These are phyloP conservation scores for Calonectria crousiana DNA, from an alignment of 2,329 filamentous ascomycete genomes.

Conservation along the genomic window DNA sequence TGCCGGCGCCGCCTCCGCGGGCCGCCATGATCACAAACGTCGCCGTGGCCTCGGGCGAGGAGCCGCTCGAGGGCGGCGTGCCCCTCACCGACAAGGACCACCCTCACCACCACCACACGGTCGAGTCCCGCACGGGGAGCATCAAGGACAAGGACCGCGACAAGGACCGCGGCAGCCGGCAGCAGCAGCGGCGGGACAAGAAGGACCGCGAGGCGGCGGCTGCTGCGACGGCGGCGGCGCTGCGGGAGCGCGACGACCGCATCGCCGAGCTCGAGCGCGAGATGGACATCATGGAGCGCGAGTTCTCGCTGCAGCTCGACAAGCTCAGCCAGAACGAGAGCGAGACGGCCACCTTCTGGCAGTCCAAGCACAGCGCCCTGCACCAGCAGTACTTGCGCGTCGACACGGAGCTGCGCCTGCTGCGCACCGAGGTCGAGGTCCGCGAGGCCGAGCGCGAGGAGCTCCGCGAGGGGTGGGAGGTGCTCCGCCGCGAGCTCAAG, in stretches of 20 bases:
- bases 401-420: slow-evolving; percentile 65
- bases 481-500: slow-evolving; percentile 58
- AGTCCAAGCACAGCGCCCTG: slow-evolving; percentile 65
- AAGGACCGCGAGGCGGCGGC: slow-evolving; percentile 33
- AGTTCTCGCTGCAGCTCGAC: slow-evolving; percentile 67
- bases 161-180: slow-evolving; percentile 38
- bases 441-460: slow-evolving; percentile 61
- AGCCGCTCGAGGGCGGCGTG: slow-evolving; percentile 43
- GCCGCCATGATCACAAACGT: slow-evolving; percentile 43
- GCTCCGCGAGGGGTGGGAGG: slow-evolving; percentile 63
- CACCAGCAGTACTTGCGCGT: slow-evolving; percentile 65
- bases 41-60: slow-evolving; percentile 38
- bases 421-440: slow-evolving; percentile 62
- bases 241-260: slow-evolving; percentile 62
- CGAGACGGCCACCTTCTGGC: slow-evolving; percentile 69
- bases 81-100: slow-evolving; percentile 41
- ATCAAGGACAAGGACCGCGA: slow-evolving; percentile 47
- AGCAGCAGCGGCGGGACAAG: slow-evolving; percentile 38
- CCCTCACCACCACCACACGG: neutral
- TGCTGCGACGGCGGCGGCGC: slow-evolving; percentile 41
- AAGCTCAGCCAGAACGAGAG: slow-evolving; percentile 65
- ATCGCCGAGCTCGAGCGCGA: slow-evolving; percentile 67
- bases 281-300: slow-evolving; percentile 63
- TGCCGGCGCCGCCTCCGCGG: slow-evolving; percentile 47
- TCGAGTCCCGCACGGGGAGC: slow-evolving; percentile 48